Evolutionary conservation across 176 grass and related monocot species (phyloP), one percentile per base, ranked within the genome.

Genomic region (Pontederia crassipes): DNA sequence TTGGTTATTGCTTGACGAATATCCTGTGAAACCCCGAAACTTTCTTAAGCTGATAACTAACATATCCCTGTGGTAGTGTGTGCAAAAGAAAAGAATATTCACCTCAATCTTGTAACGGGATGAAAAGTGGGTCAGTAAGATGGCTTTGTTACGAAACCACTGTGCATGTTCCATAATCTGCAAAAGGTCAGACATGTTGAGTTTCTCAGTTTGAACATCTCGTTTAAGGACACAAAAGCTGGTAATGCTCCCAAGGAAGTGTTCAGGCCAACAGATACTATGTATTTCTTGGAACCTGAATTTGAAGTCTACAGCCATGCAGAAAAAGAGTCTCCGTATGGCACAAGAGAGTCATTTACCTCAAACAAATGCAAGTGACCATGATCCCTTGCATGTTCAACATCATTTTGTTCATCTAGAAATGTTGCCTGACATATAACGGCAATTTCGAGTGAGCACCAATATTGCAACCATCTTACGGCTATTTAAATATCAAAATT

Each of bases 321-420:
- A 16, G 50, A 73, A 26, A n/a, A 55, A 46, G 57, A 67, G 69
- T 48, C 32, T 7, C 2, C 32, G 6, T 4, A 2, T 40, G 6
- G 32, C 32, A 24, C 18, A 46, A 45, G 57, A 45, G 57, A n/a
- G 20, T 64, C 72, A 27, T 47, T 55, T 80, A 98, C 87, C 93
- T 98, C 81, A 40, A 67, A 88, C 16, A 97, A 74, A 83, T 97
- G 93, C 84, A 92, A 82, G 61, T 92, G 87, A 55, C 93, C 93
- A 71, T 79, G 93, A 58, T 88, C 73, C 29, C 78, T 73, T 58
- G 87, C 87, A 76, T 85, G 87, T 77, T 92, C 74, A 12, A 88
- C 71, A 78, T 97, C 81, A 52, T 79, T 70, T 58, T 79, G 66
- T 29, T 88, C 84, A 73, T 92, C 93, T 45, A 97, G 82, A 64